Conservation (phyloP, 2,329 filamentous ascomycete species). For the Fusarium clavum region DNA sequence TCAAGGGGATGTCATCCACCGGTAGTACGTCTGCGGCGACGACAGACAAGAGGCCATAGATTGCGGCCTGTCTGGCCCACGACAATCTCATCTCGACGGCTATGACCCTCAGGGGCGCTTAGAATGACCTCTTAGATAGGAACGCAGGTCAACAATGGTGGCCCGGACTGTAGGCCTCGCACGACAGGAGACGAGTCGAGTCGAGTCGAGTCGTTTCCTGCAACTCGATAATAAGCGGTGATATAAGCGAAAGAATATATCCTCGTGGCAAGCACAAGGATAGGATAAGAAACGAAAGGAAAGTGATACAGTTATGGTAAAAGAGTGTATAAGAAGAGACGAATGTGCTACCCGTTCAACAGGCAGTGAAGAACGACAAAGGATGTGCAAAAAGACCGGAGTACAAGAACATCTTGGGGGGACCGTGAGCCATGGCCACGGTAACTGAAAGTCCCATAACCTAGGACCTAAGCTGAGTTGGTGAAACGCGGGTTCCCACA, state of each 20-base stretch:
- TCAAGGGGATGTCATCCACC: conserved; percentile 53
- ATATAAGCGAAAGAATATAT: conserved; percentile 28
- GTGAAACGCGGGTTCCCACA: conserved; percentile 29
- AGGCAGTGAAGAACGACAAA: conserved; percentile 29
- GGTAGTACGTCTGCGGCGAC: conserved; percentile 49
- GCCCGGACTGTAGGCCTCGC: conserved; percentile 23
- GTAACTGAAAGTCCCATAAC: conserved; percentile 4
- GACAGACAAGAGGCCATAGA: conserved; percentile 48
- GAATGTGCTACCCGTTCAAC: conserved; percentile 24
- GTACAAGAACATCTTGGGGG: conserved; percentile 8
- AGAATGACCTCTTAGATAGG: not conserved
- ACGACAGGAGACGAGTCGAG: conserved; percentile 13
- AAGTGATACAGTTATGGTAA: conserved; percentile 32
- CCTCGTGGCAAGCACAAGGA: conserved; percentile 22
- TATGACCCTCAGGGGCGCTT: not conserved
- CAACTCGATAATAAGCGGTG: conserved; percentile 16
- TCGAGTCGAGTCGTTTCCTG: conserved; percentile 8
- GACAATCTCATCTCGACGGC: conserved; percentile 46
- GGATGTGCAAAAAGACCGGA: conserved; percentile 7
- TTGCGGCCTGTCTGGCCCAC: conserved; percentile 42
- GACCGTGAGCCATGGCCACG: conserved; percentile 5
- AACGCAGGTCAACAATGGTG: conserved; percentile 19
- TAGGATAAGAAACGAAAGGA: conserved; percentile 25
- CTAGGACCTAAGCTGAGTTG: conserved; percentile 4
- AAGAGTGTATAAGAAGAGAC: conserved; percentile 27